phyloP scores from a whole-genome alignment of 768 basidiomycete species.

The Pisolithus sp. region DNA sequence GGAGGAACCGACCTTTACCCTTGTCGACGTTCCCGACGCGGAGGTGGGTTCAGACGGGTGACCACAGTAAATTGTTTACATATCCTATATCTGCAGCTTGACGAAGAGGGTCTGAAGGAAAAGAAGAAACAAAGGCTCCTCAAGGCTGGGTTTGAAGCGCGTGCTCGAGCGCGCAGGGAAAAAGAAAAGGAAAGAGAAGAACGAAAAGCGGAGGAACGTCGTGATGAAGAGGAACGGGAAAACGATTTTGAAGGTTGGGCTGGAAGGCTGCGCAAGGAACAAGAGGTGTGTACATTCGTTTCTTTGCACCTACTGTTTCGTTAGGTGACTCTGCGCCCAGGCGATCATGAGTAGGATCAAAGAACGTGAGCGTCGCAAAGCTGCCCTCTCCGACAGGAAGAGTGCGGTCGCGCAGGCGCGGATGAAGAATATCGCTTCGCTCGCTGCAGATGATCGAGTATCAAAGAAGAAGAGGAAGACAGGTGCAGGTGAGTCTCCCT shows the following conservation, averaged over 20 bases:
- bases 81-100: conserved; percentile 42
- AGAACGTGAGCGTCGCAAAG: conserved; percentile 70
- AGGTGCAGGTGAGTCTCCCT: conserved; percentile 53
- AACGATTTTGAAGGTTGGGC: conserved; percentile 72
- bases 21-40: conserved; percentile 87
- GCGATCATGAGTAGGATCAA: conserved; percentile 78
- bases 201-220: conserved; percentile 47
- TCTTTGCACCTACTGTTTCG: not conserved
- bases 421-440: conserved; percentile 91
- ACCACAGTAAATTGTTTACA: not conserved
- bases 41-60: conserved; percentile 43
- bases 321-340: conserved; percentile 32
- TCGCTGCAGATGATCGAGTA: conserved; percentile 82
- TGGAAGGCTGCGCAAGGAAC: conserved; percentile 62
- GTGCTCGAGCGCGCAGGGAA: conserved; percentile 75
- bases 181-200: conserved; percentile 82
- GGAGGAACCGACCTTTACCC: conserved; percentile 84
- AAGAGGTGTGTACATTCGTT: conserved; percentile 51
- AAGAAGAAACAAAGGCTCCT: conserved; percentile 89
- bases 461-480: conserved; percentile 82
- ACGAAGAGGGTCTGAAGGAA: conserved; percentile 89
- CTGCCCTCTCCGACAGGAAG: conserved; percentile 84
- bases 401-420: conserved; percentile 91
- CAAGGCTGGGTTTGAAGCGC: conserved; percentile 91
- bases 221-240: conserved; percentile 70